phyloP scores from a whole-genome alignment of 176 grass and related monocot species.

The sorghum (Sorghum bicolor) region DNA sequence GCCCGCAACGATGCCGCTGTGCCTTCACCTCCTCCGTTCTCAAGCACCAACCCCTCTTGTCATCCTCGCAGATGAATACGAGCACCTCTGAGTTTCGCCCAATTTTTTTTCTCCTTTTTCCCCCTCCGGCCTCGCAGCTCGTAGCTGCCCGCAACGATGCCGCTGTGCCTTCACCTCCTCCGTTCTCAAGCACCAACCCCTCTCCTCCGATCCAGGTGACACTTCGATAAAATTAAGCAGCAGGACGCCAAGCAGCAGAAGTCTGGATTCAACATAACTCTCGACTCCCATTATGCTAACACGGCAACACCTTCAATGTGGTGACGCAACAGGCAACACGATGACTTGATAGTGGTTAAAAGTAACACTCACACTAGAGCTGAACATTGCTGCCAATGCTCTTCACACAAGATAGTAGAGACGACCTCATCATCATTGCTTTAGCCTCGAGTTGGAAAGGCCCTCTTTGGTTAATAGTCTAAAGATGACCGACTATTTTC shows the following conservation, averaged over 20 bases:
- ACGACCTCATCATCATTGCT: not conserved
- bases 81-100: not conserved
- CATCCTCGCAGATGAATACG: not conserved
- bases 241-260: too few relatives aligned
- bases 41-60: not conserved
- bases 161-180: too few relatives aligned
- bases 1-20: too few relatives aligned
- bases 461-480: not conserved
- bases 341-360: not conserved
- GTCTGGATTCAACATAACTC: too few relatives aligned
- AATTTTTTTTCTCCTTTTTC: too few relatives aligned
- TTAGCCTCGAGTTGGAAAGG: not conserved
- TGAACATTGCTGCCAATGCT: not conserved
- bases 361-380: not conserved
- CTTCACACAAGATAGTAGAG: not conserved
- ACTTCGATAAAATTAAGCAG: too few relatives aligned
- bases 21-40: too few relatives aligned
- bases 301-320: not conserved
- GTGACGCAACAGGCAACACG: not conserved
- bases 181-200: too few relatives aligned
- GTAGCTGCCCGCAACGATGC: too few relatives aligned
- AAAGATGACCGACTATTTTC: not conserved
- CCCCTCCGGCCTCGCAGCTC: not conserved
- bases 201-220: slow-evolving; percentile 22
- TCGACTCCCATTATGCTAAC: too few relatives aligned